phyloP scores from a whole-genome alignment of 1,139 yeast genomes.

The Arxiozyma slooffiae region DNA sequence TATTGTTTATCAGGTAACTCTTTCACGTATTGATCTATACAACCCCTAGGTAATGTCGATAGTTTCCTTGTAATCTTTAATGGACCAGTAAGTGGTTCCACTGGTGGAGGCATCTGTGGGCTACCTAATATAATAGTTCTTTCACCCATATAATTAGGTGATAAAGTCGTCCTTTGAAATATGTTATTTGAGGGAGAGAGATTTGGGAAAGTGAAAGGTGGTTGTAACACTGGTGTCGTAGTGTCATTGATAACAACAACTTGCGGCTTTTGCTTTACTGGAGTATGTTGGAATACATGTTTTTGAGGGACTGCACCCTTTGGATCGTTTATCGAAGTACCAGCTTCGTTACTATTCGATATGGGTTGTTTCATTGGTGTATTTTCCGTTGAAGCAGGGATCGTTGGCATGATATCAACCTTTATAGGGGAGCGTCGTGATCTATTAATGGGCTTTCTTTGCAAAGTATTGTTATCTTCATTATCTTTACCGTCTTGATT shows the following conservation, averaged over 20 bases:
- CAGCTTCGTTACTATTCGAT: slow-evolving; percentile 11
- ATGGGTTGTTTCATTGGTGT: slow-evolving; percentile 22
- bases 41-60: slow-evolving; percentile 81
- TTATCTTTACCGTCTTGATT: neutral
- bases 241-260: slow-evolving; percentile 1
- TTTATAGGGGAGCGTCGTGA: slow-evolving; percentile 8
- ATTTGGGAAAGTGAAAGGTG: neutral
- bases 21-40: slow-evolving; percentile 73
- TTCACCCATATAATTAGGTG: slow-evolving; percentile 2
- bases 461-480: neutral
- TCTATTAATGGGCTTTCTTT: too few relatives aligned
- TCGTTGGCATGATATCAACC: slow-evolving; percentile 19
- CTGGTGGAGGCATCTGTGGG: slow-evolving; percentile 5
- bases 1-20: slow-evolving; percentile 45
- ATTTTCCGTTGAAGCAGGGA: slow-evolving; percentile 24
- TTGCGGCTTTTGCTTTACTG: slow-evolving; percentile 13
- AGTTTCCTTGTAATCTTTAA: slow-evolving; percentile 34
- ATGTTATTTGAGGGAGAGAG: neutral
- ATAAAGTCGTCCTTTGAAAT: neutral
- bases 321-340: slow-evolving; percentile 4
- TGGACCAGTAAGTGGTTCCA: slow-evolving; percentile 15
- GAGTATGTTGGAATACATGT: slow-evolving; percentile 27
- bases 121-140: slow-evolving; percentile 1
- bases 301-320: slow-evolving; percentile 19
- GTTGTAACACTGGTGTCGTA: slow-evolving; percentile 2